These are phyloP conservation scores for Coemansia sp. DNA, from an alignment of 192 early-diverging fungal genomes.

Conservation along the genomic window DNA sequence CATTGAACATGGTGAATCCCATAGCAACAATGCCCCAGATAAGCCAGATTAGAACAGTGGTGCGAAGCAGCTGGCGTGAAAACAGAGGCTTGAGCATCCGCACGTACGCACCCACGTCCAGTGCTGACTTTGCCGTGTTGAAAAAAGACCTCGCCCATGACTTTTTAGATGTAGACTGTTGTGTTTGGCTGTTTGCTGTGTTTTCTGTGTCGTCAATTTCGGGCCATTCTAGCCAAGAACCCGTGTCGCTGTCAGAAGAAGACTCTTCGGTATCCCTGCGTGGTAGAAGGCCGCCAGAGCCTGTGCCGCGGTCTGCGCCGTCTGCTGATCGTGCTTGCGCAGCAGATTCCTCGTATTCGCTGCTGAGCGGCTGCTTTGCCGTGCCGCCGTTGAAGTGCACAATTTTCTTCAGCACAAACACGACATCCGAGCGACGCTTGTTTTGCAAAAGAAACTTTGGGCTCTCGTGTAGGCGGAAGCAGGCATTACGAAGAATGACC, in stretches of 20 bases:
- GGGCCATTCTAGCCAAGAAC: conserved; percentile 52
- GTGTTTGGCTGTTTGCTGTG: not conserved
- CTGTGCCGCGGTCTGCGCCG: not conserved
- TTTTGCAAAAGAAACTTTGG: conserved; percentile 77
- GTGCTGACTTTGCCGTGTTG: conserved; percentile 1
- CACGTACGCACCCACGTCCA: conserved; percentile 21
- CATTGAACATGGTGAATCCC: conserved; percentile 89
- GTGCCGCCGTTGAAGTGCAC: conserved; percentile 62
- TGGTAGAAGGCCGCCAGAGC: not conserved
- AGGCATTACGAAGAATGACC: conserved; percentile 66
- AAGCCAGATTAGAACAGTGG: conserved; percentile 68
- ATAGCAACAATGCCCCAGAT: conserved; percentile 79
- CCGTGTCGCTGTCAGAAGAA: conserved; percentile 8
- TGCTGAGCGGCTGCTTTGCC: conserved; percentile 7
- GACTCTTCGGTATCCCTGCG: not conserved
- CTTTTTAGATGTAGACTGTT: not conserved
- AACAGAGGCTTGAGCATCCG: conserved; percentile 58
- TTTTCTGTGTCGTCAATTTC: conserved; percentile 15
- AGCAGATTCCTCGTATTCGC: not conserved
- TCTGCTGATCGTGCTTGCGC: not conserved
- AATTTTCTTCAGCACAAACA: conserved; percentile 67
- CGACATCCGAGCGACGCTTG: conserved; percentile 63
- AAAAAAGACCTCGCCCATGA: conserved; percentile 7
- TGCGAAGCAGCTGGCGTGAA: conserved; percentile 55
- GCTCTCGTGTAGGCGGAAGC: conserved; percentile 72